Evolutionary conservation across 2,329 filamentous ascomycete species (phyloP).

Genomic region (Acephala macrosclerotiorum): DNA sequence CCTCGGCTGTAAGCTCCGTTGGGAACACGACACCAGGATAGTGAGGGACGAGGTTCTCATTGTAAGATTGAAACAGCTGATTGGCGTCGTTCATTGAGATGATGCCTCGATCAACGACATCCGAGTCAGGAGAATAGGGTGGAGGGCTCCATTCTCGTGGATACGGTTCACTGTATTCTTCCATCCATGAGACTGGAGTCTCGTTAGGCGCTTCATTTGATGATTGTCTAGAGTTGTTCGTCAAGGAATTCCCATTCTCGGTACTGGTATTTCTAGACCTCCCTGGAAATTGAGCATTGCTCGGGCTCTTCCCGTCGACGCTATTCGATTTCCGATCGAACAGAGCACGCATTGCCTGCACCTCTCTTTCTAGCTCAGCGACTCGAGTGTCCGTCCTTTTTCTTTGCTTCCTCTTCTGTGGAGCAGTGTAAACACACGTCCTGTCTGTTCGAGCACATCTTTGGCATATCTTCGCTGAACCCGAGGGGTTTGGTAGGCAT

Average conservation of each 20-base stretch:
- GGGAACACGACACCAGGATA: constrained; percentile 67
- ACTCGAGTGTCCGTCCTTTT: constrained; percentile 51
- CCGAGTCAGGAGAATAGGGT: constrained; percentile 30
- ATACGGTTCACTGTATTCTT: not conserved
- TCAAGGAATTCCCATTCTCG: not conserved
- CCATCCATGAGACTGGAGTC: constrained; percentile 1
- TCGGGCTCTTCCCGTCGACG: not conserved
- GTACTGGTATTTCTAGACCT: not conserved
- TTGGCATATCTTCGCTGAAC: constrained; percentile 40
- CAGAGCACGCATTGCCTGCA: constrained; percentile 46
- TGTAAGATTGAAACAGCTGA: constrained; percentile 63
- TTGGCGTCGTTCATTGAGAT: constrained; percentile 61
- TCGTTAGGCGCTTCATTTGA: not conserved
- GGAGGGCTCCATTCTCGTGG: constrained; percentile 18
- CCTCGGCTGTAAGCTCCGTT: constrained; percentile 54
- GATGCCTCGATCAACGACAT: constrained; percentile 62
- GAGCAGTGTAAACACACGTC: constrained; percentile 47
- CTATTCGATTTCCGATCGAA: constrained; percentile 37
- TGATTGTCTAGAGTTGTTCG: not conserved
- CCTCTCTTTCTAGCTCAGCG: constrained; percentile 50
- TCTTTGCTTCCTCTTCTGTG: constrained; percentile 48
- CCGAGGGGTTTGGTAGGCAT: constrained; percentile 43
- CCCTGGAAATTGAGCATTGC: not conserved
- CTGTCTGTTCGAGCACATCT: constrained; percentile 46
- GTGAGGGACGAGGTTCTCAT: constrained; percentile 61